Evolutionary conservation across 2,329 filamentous ascomycete species (phyloP), one percentile per base, ranked within the genome.

Genomic region (Sphaerulina populicola): DNA sequence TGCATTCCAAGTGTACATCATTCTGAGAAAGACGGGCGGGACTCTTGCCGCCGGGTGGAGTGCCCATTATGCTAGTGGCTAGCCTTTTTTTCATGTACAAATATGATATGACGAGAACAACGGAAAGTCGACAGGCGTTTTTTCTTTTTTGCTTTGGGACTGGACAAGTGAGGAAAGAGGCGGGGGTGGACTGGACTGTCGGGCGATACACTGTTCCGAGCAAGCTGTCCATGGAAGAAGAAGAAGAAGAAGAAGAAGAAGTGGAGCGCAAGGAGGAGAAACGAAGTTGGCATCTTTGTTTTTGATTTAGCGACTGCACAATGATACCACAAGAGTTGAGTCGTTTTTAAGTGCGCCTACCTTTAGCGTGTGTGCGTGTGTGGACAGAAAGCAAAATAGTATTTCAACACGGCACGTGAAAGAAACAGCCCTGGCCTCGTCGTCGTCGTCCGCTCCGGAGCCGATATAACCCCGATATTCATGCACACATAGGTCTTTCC

Each of bases 281-380:
- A 30, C 14, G 27, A 31, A 35, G 23, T 42, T 43, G 44, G 46
- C 51, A 45, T 49, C 41, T 47, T 41, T 38, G 37, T 40, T 23
- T 18, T 52, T 41, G 50, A 52, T 45, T 52, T 52, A 48, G 45
- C 44, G 45, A 44, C 45, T 47, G 50, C 50, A 52, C 50, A 39
- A 49, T 48, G 50, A 52, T 52, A 52, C 50, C 50, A 52, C 50
- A 38, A 52, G 40, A 52, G 44, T n/a, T 47, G 44, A 30, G 35
- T 47, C 44, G 36, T 33, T 47, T 30, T 39, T 11, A 10, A 18
- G 21, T 41, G 15, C 23, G 15, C 23, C 12, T 21, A 41, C 18
- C 18, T 18, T 18, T 18, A 18, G 18, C 18, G 18, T 18, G 18
- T 18, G 18, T 18, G 18, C 18, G 18, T 18, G 18, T 18, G 15